Base-by-base conservation (phyloP, 2,329 filamentous ascomycete species). In the Alternaria burnsii region DNA sequence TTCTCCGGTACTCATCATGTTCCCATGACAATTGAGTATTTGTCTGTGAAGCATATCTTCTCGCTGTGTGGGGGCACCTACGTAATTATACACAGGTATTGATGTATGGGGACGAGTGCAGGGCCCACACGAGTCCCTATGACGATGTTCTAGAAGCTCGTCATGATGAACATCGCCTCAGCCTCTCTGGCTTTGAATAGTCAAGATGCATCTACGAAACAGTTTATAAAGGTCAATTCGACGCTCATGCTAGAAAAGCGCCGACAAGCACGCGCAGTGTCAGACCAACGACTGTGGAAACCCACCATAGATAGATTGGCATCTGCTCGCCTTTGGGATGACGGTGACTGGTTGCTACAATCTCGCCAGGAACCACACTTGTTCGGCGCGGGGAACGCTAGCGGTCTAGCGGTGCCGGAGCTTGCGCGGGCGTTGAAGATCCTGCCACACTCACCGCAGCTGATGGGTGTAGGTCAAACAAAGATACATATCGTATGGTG, bases 361-460 rank as follows among this genome's bases (percentile, higher is more conserved):
- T 52, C 26, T 62, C 54, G 62, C 63, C 67, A 70, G 68, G 66
- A 67, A 72, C 67, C 62, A 66, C 58, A 58, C 52, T 40, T 60
- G 60, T 59, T 62, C 55, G 53, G 59, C 67, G 69, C 68, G 70
- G 70, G 68, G 70, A 71, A 69, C 62, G 61, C 67, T 70, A 71
- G 30, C 40, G 48, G 55, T 43, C 14, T 66, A 66, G 60, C 28
- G 43, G 59, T 63, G 63, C 61, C 61, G 63, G 63, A 44, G 55
- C 50, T 63, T 57, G 58, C 54, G 52, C 58, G 58, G 47, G 43
- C 61, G 43, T 38, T 57, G 62, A 58, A 67, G 59, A 67, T 56
- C 61, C 57, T 67, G 65, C 64, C 47, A 18, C 34, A 55, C 48
- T 40, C 43, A 55, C 20, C 10, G 53, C 53, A 30, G 57, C 46